phyloP scores from a whole-genome alignment of 139 green algal genomes.

The Chlorella vulgaris region DNA sequence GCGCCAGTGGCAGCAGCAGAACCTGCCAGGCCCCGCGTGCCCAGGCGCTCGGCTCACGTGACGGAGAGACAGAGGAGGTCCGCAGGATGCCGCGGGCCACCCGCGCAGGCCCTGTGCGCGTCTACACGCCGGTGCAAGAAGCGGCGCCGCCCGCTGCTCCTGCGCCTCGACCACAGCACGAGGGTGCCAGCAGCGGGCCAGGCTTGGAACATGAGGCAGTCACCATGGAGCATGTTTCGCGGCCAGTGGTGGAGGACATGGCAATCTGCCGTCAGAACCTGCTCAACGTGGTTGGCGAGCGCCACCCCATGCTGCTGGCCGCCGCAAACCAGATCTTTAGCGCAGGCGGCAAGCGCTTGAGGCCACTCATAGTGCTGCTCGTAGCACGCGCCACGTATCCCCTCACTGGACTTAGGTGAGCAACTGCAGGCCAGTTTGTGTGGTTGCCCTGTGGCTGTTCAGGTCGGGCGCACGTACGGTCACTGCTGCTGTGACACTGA shows the following conservation, averaged over 20 bases:
- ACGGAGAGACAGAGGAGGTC: constrained; percentile 4
- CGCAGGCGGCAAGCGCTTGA: constrained; percentile 93
- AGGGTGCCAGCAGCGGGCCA: not conserved
- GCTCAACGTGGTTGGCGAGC: constrained; percentile 85
- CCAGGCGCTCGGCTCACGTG: constrained; percentile 22
- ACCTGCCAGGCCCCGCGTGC: not conserved
- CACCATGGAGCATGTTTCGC: constrained; percentile 53
- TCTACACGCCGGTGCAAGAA: constrained; percentile 39
- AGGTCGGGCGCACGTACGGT: too few relatives aligned
- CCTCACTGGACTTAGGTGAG: constrained; percentile 63
- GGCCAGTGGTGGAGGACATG: constrained; percentile 82
- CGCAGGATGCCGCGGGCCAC: constrained; percentile 20
- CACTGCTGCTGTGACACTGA: too few relatives aligned
- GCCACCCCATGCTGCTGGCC: constrained; percentile 93
- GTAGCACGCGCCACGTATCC: constrained; percentile 81
- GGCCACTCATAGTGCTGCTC: constrained; percentile 91
- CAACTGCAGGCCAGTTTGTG: not conserved
- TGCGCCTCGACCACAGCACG: not conserved
- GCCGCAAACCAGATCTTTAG: constrained; percentile 98
- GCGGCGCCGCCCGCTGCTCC: not conserved
- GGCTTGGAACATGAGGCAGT: constrained; percentile 21
- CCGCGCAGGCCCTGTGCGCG: constrained; percentile 30
- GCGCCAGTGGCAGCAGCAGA: constrained; percentile 4
- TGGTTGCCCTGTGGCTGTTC: too few relatives aligned
- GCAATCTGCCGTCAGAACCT: constrained; percentile 84